A percentile compares a stretch with the other conserved stretches of the same genome.
Evolutionary conservation across 1,284 basidiomycete genomes (phyloP).

Genomic region (Pseudozyma thailandica): DNA sequence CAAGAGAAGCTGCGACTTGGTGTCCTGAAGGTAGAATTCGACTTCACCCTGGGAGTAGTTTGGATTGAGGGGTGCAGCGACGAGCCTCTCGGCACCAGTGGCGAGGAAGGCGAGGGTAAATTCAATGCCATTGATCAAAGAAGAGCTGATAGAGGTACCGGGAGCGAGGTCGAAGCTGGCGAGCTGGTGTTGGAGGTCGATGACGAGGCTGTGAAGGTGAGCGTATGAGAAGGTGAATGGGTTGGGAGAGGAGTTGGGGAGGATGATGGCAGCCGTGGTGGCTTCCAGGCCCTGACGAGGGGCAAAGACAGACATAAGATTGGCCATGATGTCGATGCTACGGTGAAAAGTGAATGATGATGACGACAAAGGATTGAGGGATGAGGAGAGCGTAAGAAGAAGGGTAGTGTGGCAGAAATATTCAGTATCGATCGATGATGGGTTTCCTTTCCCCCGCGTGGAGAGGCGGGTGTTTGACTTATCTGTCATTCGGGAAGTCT

Average conservation of each 20-base stretch:
- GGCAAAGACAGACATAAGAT: conserved; percentile 49
- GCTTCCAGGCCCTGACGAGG: conserved; percentile 42
- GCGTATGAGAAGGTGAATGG: conserved; percentile 51
- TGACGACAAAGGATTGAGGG: no score
- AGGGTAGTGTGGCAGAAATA: no score
- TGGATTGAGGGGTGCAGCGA: conserved; percentile 70
- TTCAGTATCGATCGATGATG: no score
- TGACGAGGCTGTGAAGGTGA: conserved; percentile 47
- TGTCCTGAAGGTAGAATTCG: conserved; percentile 68
- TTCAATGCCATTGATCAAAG: conserved; percentile 68
- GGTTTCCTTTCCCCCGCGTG: no score
- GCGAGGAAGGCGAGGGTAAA: conserved; percentile 69
- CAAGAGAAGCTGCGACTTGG: conserved; percentile 65
- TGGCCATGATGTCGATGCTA: conserved; percentile 23
- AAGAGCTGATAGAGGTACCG: conserved; percentile 59
- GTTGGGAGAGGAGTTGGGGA: conserved; percentile 51
- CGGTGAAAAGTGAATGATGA: neutral
- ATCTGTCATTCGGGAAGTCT: no score
- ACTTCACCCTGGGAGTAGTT: conserved; percentile 69
- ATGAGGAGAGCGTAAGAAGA: no score
- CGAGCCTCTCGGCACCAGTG: conserved; percentile 64
- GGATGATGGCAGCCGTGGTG: conserved; percentile 48
- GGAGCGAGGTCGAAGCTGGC: conserved; percentile 46
- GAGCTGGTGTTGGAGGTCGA: conserved; percentile 56
- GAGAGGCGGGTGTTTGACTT: no score